Base-by-base conservation (phyloP, 164 flowering plant species). In the Taxillus chinensis region DNA sequence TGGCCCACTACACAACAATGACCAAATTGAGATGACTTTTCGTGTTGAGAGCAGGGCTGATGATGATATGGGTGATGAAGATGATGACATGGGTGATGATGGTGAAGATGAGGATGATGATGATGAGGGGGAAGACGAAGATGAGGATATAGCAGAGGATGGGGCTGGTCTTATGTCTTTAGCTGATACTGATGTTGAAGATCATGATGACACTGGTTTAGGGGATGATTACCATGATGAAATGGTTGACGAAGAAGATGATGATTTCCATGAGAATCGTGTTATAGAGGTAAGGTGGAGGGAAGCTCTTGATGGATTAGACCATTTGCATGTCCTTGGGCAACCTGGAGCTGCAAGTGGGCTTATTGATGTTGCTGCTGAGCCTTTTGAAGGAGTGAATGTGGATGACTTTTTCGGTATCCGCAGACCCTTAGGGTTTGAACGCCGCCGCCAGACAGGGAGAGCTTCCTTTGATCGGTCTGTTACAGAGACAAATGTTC, bases 131-230 rank as follows among this genome's bases (percentile, higher is more conserved):
- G 92, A 86, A 41, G 92, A 80, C 6, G 97, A 88, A 56, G 92
- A 87, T 69, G 96, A 83, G 73, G 96, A 92, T 70, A 80, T 86
- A 67, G 95, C 82, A 3, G 96, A 84, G 74, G 96, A 92, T 72
- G 92, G 96, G 61, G 82, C 84, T 61, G 92, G 80, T 39, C 64
- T 85, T 79, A 83, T 92, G 92, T 84, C 96, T 60, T 73, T 89
- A n/a, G 92, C 83, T 68, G 98, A 89, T 75, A 89, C 96, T 51
- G 96, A 92, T 80, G 89, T 77, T 54, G 98, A 92, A 56, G 98
- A 92, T 60, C 92, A 84, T 70, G 98, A 91, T 76, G 96, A 89
- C 71, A 64, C 78, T 77, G 95, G 90, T n/a, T 69, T 86, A 68
- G 96, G 83, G 59, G 96, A 87, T 76, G 96, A 86, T 56, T 89